Base-by-base conservation (phyloP, 2,329 filamentous ascomycete genomes). In the Myriosclerotinia duriaeana region DNA sequence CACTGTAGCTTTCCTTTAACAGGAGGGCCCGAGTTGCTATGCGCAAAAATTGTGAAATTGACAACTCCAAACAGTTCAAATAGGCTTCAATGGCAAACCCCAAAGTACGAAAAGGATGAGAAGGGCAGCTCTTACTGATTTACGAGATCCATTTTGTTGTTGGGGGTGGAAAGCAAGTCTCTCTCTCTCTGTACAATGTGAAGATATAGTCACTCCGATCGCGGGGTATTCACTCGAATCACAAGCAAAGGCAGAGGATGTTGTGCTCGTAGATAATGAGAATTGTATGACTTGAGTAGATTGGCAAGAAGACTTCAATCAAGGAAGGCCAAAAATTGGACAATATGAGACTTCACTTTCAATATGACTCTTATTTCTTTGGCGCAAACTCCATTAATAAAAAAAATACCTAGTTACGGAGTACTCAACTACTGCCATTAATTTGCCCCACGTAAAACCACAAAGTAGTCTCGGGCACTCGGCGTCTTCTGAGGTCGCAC, bases 111-210 rank as follows among this genome's bases (percentile, higher is more conserved):
- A 70, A 68, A 71, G 72, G 52, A 65, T 70, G 22, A 52, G 66
- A 55, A 42, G 26, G 64, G 69, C 40, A 70, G 53, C 22, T 64
- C 73, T 80, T 78, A 85, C 84, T 85, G 83, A 76, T 87, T 86
- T 68, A 87, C 85, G 67, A 87, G 80, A 82, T 87, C 85, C 85
- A 87, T 87, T 53, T 17, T n/a, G 48, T 50, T 52, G 52, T 48
- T 34, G 38, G 20, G 38, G 8, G 52, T 46, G 14, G 26, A 42
- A 50, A 42, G 38, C 38, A 38, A 55, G 26, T 5, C 17, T 26
- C 26, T 26, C 26, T 26, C 26, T 44, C 40, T 42, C 38, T 52
- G 40, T 65, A 44, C 48, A 36, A 38, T 22, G 54, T 52, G 46
- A 66, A 62, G 56, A 22, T 34, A 22, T 34, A 48, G 48, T 26